Evolutionary conservation across 2,329 filamentous ascomycete genomes (phyloP).

Genomic region (Neonectria punicea): DNA sequence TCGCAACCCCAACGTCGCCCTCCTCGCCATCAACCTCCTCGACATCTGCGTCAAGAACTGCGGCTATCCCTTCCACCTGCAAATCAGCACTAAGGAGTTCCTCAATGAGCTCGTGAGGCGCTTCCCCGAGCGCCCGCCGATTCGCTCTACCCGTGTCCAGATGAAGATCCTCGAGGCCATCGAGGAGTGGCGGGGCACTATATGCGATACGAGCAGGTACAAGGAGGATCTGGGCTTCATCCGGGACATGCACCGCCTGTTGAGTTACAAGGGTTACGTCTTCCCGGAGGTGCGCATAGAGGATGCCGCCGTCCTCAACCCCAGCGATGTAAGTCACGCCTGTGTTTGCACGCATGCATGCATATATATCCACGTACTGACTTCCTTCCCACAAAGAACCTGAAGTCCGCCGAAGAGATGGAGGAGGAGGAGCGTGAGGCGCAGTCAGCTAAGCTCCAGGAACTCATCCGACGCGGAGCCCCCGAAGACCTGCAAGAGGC

Average conservation of each 20-base stretch:
- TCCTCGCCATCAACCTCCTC: constrained; percentile 90
- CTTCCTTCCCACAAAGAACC: constrained; percentile 67
- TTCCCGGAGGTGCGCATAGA: constrained; percentile 93
- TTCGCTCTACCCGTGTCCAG: constrained; percentile 88
- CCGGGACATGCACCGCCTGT: constrained; percentile 93
- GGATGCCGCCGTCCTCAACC: constrained; percentile 95
- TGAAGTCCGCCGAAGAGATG: constrained; percentile 98
- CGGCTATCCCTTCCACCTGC: constrained; percentile 97
- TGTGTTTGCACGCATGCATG: background rate
- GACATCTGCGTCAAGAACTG: constrained; percentile 99
- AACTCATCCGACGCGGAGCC: constrained; percentile 90
- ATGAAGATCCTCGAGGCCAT: constrained; percentile 93
- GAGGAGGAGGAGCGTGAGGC: constrained; percentile 95
- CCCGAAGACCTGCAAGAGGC: constrained; percentile 96
- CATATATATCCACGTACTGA: constrained; percentile 53
- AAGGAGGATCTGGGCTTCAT: constrained; percentile 98
- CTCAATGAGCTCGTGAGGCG: constrained; percentile 96
- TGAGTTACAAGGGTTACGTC: constrained; percentile 96
- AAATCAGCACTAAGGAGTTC: constrained; percentile 99
- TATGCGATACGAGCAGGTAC: constrained; percentile 97
- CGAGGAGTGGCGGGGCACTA: constrained; percentile 97
- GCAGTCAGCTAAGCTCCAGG: constrained; percentile 97
- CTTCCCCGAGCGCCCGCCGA: constrained; percentile 92
- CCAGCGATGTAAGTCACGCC: constrained; percentile 82
- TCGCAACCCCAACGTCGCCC: constrained; percentile 92